Base-by-base conservation (phyloP, 371 early-diverging fungal genomes). In the Dinochytrium kinnereticum region DNA sequence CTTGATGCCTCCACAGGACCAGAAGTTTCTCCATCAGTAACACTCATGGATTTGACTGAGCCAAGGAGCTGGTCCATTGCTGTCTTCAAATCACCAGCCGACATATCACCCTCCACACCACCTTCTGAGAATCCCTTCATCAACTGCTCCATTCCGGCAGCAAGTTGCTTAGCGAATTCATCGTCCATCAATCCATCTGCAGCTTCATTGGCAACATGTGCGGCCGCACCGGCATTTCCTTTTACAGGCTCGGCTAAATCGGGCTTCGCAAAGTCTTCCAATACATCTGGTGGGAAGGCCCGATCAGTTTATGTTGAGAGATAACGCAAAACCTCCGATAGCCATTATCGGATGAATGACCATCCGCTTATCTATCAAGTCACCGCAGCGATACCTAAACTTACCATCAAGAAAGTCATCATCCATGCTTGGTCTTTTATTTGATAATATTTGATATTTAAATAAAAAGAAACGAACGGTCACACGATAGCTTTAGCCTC, bases 91-190 rank as follows among this genome's bases (percentile, higher is more conserved):
- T 69, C 51, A 5, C 69, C 66, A 17, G 59, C n/a, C 31, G 26
- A 53, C 31, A 37, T 28, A 0, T 72, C 76, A 15, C 49, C 74
- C 7, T n/a, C 38, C 37, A 28, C 5, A 10, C 44, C 59, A 5
- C 7, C 69, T 21, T n/a, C 67, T 19, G 64, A 53, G 26, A 89
- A 81, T 44, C 85, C 83, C 69, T 86, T 84, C 84, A 94, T 86
- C 28, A 92, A 79, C 66, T 89, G 87, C 69, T 92, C 91, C 95
- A 94, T 93, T 38, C 89, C 89, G 10, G 88, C 86, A 39, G 90
- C 90, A 30, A 95, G 84, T 74, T 91, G 90, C 73, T 88, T 85
- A 44, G 91, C 90, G 81, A 94, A 93, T 51, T 92, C 95, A 7
- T 61, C 61, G 36, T 61, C 61, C 61, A 61, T 61, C n/a, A 61